Conservation (phyloP, 2,329 filamentous ascomycete genomes). For the Sporothrix schenckii region DNA sequence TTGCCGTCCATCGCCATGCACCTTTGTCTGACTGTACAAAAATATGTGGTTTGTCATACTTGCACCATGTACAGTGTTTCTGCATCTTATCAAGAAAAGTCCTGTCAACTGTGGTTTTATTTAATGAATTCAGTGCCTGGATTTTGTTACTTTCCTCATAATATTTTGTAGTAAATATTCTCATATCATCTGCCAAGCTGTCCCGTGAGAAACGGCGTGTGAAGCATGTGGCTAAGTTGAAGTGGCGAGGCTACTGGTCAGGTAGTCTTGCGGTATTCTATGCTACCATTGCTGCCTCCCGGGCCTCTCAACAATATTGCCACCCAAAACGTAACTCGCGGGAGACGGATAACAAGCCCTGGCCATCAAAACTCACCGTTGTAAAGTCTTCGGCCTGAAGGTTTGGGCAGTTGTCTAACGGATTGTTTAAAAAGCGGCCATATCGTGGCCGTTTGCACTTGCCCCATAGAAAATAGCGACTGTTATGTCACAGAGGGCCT, state of each 20-base stretch:
- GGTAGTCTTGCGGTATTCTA: neutral
- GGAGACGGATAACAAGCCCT: neutral
- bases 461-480: neutral
- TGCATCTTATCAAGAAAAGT: neutral
- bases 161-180: neutral
- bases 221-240: neutral
- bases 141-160: neutral
- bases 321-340: neutral
- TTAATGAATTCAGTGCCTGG: no score
- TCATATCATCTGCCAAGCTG: no score
- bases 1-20: neutral
- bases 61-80: neutral
- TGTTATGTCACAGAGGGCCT: neutral
- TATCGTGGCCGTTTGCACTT: neutral
- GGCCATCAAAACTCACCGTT: neutral
- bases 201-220: neutral
- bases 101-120: neutral
- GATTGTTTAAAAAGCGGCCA: neutral
- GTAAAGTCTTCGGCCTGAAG: neutral
- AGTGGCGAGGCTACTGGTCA: neutral
- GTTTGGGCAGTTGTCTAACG: neutral
- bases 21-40: neutral
- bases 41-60: neutral
- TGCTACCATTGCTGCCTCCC: neutral
- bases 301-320: conserved; percentile 4